Evolutionary conservation across 1,284 basidiomycete genomes (phyloP).

Genomic region (Fistulinella staudtii): DNA sequence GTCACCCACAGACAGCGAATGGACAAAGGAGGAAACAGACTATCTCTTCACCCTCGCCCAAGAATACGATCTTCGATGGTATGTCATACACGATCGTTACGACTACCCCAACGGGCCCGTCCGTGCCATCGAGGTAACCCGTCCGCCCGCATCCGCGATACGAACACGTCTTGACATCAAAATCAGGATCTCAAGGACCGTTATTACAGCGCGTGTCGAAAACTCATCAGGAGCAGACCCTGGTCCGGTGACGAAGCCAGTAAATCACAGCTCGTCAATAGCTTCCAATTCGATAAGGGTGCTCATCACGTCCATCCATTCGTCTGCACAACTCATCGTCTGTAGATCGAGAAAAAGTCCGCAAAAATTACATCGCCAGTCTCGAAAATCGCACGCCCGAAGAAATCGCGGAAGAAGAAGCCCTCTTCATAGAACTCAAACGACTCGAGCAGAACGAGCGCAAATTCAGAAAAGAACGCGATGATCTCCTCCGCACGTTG

Average conservation of each 20-base stretch:
- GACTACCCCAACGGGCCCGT: slow-evolving; percentile 54
- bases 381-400: slow-evolving; percentile 84
- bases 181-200: slow-evolving; percentile 91
- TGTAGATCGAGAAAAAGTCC: slow-evolving; percentile 80
- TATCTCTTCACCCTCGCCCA: slow-evolving; percentile 84
- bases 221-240: slow-evolving; percentile 80
- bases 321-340: background rate
- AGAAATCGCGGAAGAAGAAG: slow-evolving; percentile 94
- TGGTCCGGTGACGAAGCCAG: slow-evolving; percentile 75
- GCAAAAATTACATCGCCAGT: slow-evolving; percentile 85
- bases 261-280: slow-evolving; percentile 65
- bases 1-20: slow-evolving; percentile 61
- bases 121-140: slow-evolving; percentile 67
- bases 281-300: slow-evolving; percentile 85
- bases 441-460: slow-evolving; percentile 92
- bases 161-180: background rate
- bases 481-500: slow-evolving; percentile 83
- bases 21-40: slow-evolving; percentile 94
- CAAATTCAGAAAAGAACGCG: slow-evolving; percentile 84
- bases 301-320: background rate
- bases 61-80: slow-evolving; percentile 88
- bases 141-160: slow-evolving; percentile 4
- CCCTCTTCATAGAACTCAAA: slow-evolving; percentile 91
- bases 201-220: slow-evolving; percentile 91
- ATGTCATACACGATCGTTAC: slow-evolving; percentile 89